Base-by-base conservation (phyloP, 768 basidiomycete species). In the Russula dissimulans region DNA sequence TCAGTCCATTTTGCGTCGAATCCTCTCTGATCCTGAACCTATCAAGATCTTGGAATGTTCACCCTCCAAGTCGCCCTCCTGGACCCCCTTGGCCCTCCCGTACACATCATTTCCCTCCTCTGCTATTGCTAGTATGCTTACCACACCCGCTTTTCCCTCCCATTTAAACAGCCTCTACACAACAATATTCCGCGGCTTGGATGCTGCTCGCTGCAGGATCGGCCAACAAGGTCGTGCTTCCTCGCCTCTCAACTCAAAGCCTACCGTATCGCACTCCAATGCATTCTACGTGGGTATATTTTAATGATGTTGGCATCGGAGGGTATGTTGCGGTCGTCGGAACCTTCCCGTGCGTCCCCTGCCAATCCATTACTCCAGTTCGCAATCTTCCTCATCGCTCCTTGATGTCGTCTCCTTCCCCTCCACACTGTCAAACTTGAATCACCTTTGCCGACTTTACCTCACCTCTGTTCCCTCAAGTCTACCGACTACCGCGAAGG, bases 131-230 rank as follows among this genome's bases (percentile, higher is more conserved):
- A 62, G 3, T 57, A 67, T 45, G 65, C 86, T 26, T 56, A 81
- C 67, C 10, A 50, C 34, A 56, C 64, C 1, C 77, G 85, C 64
- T 56, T n/a, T n/a, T n/a, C n/a, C 61, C 9, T 56, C 64, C 1
- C 64, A 71, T 53, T 70, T 73, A 50, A 69, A 71, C 8, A 57
- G 71, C 18, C 78, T 88, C 54, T 81, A 79, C 62, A 75, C 81
- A 0, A 70, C 73, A 31, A 76, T 89, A 5, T 88, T 81, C 67
- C 72, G 73, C 17, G 56, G 69, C 68, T 78, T 76, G 67, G 69
- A 71, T 31, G 81, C 86, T 0, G 72, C 81, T 45, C 32, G 61
- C 1, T 79, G 87, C 18, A 77, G 88, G 42, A 77, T 85, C 59
- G 69, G 71, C 15, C 72, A 75, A 0, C 68, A 66, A 80, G 66